Base-by-base conservation (phyloP, 768 basidiomycete genomes). In the Galerina sulciceps region DNA sequence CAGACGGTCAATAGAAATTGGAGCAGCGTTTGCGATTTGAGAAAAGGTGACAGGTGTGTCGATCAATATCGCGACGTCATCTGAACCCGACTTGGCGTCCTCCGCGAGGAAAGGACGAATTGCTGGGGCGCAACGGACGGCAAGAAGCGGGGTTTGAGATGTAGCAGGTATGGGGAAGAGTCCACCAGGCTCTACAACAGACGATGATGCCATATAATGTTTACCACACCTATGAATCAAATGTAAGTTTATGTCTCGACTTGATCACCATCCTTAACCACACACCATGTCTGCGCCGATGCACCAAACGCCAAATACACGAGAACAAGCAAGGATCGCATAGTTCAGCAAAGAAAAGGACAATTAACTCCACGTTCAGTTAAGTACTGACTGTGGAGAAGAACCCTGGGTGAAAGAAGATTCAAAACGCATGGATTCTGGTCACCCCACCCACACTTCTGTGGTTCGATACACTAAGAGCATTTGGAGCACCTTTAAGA, bases 101-200 rank as follows among this genome's bases (percentile, higher is more conserved):
- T 82, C 84, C 14, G 80, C 78, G 20, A 88, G 78, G 67, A 86
- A 88, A 1, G 87, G 87, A 6, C 81, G 77, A 20, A 87, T 79
- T 2, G 83, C 82, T 26, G 84, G 85, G 9, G 79, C 77, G 59
- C 87, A 88, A 10, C 84, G 82, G 38, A 88, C 69, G 8, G 85
- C 82, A 22, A 87, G 77, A 40, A 85, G 76, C n/a, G 85, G 72
- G 1, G 66, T 68, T 0, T 72, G 49, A 6, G 62, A 55, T 14
- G 50, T 49, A 13, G 44, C 43, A 3, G 60, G 55, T 42, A 59
- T 48, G 4, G 59, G 61, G 36, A 68, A 69, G 47, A 62, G 20
- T 22, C 67, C 67, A 66, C 84, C 85, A 38, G 85, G 84, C 6
- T 75, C 70, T 6, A 75, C 72, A 26, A 79, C 53, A 14, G 75